These are phyloP conservation scores for Tetrahymena malaccensis DNA, from an alignment of 73 alveolate genomes.

Conservation along the genomic window DNA sequence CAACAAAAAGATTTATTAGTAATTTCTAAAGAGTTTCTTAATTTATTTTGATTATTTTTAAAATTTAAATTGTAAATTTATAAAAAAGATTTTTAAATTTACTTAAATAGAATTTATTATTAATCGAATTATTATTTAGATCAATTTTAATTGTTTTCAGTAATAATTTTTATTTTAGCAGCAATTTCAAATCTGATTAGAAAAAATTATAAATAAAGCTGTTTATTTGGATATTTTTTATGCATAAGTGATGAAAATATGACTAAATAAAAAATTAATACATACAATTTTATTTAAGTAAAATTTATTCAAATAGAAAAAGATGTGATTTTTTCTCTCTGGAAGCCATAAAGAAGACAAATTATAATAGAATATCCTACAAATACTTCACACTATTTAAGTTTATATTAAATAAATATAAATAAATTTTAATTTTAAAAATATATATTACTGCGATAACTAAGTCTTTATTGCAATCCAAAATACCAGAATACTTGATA, in stretches of 20 bases:
- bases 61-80: no score
- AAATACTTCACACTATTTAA: not conserved
- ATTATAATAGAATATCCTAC: not conserved
- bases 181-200: not conserved
- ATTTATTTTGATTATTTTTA: no score
- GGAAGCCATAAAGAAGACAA: not conserved
- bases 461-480: not conserved
- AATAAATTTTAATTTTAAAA: not conserved
- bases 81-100: no score
- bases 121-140: no score
- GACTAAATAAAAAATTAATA: no score
- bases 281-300: not conserved
- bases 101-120: not conserved
- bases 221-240: no score
- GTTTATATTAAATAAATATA: not conserved
- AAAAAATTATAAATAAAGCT: no score
- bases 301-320: not conserved
- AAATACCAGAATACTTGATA: not conserved
- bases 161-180: no score
- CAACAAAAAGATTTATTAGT: no score
- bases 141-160: not conserved
- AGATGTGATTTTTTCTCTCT: not conserved
- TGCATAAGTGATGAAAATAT: no score
- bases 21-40: no score
- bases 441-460: not conserved